Evolutionary conservation across 164 flowering plant species (phyloP).

Genomic region (Sextonia rubra): DNA sequence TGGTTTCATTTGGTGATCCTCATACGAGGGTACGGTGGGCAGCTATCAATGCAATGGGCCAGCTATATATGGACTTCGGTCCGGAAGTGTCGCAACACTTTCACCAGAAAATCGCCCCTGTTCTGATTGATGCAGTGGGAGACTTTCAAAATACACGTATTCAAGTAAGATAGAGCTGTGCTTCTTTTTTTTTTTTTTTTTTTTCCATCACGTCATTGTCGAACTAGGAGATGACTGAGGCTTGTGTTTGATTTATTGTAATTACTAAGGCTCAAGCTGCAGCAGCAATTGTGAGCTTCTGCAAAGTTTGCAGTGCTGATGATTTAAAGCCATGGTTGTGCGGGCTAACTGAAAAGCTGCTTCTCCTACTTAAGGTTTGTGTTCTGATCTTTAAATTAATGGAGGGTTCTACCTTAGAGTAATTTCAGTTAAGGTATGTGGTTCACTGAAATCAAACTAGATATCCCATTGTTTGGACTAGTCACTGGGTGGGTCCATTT

Average conservation of each 20-base stretch:
- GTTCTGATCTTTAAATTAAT: neutral
- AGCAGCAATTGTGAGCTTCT: slow-evolving; percentile 29
- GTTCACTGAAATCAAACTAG: neutral
- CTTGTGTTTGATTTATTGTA: slow-evolving; percentile 1
- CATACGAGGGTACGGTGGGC: slow-evolving; percentile 40
- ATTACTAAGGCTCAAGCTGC: slow-evolving; percentile 30
- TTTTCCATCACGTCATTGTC: neutral
- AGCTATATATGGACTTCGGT: slow-evolving; percentile 35
- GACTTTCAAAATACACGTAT: slow-evolving; percentile 30
- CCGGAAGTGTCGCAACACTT: slow-evolving; percentile 29
- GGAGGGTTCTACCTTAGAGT: neutral
- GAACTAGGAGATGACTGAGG: neutral
- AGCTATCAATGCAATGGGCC: slow-evolving; percentile 37
- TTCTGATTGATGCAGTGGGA: slow-evolving; percentile 27
- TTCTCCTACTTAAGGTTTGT: slow-evolving; percentile 27
- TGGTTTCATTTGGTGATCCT: slow-evolving; percentile 28
- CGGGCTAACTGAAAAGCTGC: slow-evolving; percentile 25
- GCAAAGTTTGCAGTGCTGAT: slow-evolving; percentile 27
- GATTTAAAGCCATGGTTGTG: slow-evolving; percentile 28
- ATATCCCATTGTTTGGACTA: too few species aligned
- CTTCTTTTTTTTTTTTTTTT: neutral
- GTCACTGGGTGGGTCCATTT: neutral
- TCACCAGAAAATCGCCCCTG: slow-evolving; percentile 28
- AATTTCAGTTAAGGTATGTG: neutral
- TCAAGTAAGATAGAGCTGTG: slow-evolving; percentile 18